Conservation (phyloP, 768 basidiomycete genomes). For the Pisolithus sp. region DNA sequence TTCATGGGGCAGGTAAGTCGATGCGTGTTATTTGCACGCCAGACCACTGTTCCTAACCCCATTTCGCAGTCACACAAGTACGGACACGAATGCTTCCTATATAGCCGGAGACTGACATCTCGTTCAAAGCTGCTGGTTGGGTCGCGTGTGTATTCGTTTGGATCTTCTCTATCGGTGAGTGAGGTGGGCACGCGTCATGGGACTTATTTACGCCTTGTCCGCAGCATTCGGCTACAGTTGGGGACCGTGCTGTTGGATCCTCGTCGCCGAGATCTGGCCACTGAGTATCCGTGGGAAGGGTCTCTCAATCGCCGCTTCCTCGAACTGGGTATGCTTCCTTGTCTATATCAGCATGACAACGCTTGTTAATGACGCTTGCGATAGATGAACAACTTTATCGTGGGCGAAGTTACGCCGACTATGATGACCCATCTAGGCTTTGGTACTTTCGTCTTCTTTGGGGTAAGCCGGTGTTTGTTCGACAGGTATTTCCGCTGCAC, state of each 20-base stretch:
- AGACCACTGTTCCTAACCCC: too few species aligned
- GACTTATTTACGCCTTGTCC: neutral
- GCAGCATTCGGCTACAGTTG: slow-evolving; percentile 68
- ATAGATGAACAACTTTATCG: slow-evolving; percentile 73
- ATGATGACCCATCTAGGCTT: slow-evolving; percentile 62
- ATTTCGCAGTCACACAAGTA: neutral
- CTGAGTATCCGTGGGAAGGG: slow-evolving; percentile 71
- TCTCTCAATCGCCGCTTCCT: slow-evolving; percentile 66
- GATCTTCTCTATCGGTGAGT: slow-evolving; percentile 62
- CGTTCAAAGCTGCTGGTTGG: slow-evolving; percentile 56
- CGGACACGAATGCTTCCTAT: neutral
- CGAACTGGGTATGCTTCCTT: slow-evolving; percentile 54
- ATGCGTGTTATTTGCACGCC: neutral
- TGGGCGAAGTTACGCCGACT: slow-evolving; percentile 52
- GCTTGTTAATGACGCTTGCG: neutral
- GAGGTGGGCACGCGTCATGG: neutral
- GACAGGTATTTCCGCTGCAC: neutral
- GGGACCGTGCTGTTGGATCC: slow-evolving; percentile 77
- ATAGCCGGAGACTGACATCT: neutral
- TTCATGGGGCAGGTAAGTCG: slow-evolving; percentile 43
- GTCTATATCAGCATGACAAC: neutral
- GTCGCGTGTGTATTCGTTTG: slow-evolving; percentile 64
- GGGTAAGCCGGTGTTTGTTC: slow-evolving; percentile 32
- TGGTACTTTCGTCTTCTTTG: slow-evolving; percentile 76
- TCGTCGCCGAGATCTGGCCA: slow-evolving; percentile 71